phyloP scores from a whole-genome alignment of 805 yeast species.

The Candida maris region DNA sequence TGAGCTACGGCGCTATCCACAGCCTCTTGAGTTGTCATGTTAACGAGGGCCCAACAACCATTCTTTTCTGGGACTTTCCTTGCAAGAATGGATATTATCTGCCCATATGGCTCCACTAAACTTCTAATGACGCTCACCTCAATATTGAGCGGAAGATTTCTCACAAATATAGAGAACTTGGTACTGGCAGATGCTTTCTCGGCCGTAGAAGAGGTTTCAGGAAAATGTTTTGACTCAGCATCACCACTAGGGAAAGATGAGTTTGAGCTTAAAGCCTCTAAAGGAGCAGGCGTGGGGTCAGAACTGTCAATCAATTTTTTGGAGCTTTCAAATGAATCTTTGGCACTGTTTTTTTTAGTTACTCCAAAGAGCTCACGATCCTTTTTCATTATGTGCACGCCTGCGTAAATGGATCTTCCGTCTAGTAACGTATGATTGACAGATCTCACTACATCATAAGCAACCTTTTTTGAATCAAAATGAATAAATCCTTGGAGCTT shows the following conservation, averaged over 20 bases:
- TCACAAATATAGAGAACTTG: slow-evolving; percentile 28
- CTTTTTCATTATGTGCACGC: slow-evolving; percentile 28
- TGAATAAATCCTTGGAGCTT: slow-evolving; percentile 37
- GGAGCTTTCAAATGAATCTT: not conserved
- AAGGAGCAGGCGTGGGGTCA: too few species aligned
- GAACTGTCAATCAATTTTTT: not conserved
- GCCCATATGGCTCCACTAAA: slow-evolving; percentile 30
- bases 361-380: slow-evolving; percentile 26
- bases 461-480: slow-evolving; percentile 35
- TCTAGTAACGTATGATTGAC: slow-evolving; percentile 22
- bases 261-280: not conserved
- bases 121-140: slow-evolving; percentile 22
- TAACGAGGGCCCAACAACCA: slow-evolving; percentile 33
- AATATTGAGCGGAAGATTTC: slow-evolving; percentile 29
- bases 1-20: slow-evolving; percentile 25
- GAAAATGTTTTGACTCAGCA: not conserved
- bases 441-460: slow-evolving; percentile 33
- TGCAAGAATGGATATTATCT: slow-evolving; percentile 24
- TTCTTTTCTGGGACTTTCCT: slow-evolving; percentile 26
- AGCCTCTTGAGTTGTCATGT: slow-evolving; percentile 23
- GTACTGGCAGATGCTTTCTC: slow-evolving; percentile 18
- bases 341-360: slow-evolving; percentile 1
- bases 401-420: slow-evolving; percentile 23
- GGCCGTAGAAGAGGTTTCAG: not conserved
- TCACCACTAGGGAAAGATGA: not conserved